Conservation (phyloP, 495 filamentous ascomycete genomes). For the Aspergillus heteromorphus region DNA sequence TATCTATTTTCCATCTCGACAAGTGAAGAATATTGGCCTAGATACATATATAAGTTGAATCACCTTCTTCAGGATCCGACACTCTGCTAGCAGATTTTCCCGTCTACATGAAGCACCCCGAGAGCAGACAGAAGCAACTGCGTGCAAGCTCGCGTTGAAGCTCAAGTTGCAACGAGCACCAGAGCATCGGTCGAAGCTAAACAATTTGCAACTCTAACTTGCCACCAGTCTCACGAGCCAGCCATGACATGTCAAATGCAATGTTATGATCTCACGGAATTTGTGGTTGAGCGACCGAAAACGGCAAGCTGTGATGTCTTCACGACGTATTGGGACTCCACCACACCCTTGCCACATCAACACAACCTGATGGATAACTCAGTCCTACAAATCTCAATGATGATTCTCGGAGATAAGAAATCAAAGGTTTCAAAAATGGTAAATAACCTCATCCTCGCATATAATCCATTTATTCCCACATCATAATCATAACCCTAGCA, state of each 20-base stretch:
- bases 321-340: background rate
- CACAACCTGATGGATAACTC: background rate
- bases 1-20: too few species aligned
- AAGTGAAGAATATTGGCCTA: too few species aligned
- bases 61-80: too few species aligned
- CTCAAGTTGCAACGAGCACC: background rate
- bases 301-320: conserved; percentile 4
- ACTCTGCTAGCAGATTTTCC: too few species aligned
- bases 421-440: too few species aligned
- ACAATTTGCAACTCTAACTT: background rate
- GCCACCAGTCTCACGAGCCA: background rate
- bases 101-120: conserved; percentile 15
- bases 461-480: too few species aligned
- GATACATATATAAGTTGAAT: too few species aligned
- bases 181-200: background rate
- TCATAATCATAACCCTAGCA: too few species aligned
- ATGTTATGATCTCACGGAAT: background rate
- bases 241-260: background rate
- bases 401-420: too few species aligned
- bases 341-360: background rate
- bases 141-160: background rate
- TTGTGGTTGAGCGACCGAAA: background rate
- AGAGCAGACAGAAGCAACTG: background rate
- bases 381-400: background rate
- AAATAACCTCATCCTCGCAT: too few species aligned